Evolutionary conservation across 768 basidiomycete species (phyloP).

Genomic region (Boletales sp.): DNA sequence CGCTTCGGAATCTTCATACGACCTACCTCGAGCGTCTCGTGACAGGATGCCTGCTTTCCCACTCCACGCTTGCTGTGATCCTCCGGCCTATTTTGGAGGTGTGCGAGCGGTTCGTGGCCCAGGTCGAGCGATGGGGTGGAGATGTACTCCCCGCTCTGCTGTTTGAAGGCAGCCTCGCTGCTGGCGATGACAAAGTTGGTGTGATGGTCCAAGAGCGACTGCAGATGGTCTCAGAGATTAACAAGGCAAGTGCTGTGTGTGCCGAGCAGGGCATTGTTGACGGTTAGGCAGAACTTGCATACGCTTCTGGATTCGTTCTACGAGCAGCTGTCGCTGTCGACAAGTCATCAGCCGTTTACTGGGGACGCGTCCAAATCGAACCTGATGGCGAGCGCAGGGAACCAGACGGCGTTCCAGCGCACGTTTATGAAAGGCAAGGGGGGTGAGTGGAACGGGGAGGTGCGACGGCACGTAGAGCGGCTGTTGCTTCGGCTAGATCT

Average conservation of each 20-base stretch:
- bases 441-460: constrained; percentile 60
- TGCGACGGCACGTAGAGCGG: constrained; percentile 78
- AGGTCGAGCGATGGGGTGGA: constrained; percentile 90
- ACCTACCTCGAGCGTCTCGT: constrained; percentile 77
- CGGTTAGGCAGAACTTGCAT: constrained; percentile 55
- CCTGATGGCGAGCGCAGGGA: constrained; percentile 53
- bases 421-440: constrained; percentile 51
- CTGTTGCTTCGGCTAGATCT: constrained; percentile 52
- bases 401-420: constrained; percentile 43
- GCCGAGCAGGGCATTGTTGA: background rate
- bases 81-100: constrained; percentile 74
- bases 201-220: constrained; percentile 70
- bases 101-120: constrained; percentile 83
- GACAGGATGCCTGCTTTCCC: constrained; percentile 75
- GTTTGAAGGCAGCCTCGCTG: constrained; percentile 70
- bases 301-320: constrained; percentile 72
- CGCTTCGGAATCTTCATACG: constrained; percentile 76
- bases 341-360: constrained; percentile 69
- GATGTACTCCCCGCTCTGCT: constrained; percentile 83
- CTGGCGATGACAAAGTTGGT: constrained; percentile 57
- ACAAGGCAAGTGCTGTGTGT: constrained; percentile 48
- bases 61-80: constrained; percentile 55
- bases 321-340: constrained; percentile 71
- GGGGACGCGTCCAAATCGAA: constrained; percentile 72
- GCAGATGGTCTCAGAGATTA: constrained; percentile 67